Evolutionary conservation across 257 asterid genomes (phyloP), one percentile per base, ranked within the genome.

Genomic region (Leptodermis oblonga): DNA sequence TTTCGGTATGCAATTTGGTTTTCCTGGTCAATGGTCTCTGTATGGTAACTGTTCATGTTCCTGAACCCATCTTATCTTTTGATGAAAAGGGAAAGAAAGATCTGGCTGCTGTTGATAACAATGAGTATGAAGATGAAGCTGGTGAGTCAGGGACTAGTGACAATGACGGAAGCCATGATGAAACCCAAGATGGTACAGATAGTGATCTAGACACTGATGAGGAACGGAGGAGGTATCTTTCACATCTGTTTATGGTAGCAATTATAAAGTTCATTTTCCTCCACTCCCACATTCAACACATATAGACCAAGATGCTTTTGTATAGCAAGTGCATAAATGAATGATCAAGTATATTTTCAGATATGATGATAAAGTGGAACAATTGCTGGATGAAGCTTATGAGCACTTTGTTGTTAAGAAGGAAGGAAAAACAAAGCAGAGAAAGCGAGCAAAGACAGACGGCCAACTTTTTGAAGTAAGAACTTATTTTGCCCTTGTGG

Each of bases 141-240:
- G 86, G 86, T 68, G 92, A 79, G 71, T 62, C 74, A 20, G 76
- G 78, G 48, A 60, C 77, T 37, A 90, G 91, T 70, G 99, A 84
- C 31, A 81, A 85, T 33, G 96, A 86, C 42, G 87, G 62, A 67
- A 77, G 82, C 74, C 62, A 71, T 3, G 84, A 65, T 37, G 91
- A 82, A 68, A 75, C 71, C 61, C 81, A 84, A 70, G 90, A 78
- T 31, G 61, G 64, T 70, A 33, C 77, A 37, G 67, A 85, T 49
- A 88, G 96, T 74, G 96, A 92, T 79, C 55, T 83, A 61, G 99
- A 91, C 76, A 84, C 99, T 31, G 99, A 92, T 71, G 99, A 94
- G 74, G 98, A 94, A 80, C 79, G 84, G 28, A 81, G 65, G 52
- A 77, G 98, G 98, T 91, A 85, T 43, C 37, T 7, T 15, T 14